phyloP scores from a whole-genome alignment of 257 asterid genomes.

The Scutellaria baicalensis region DNA sequence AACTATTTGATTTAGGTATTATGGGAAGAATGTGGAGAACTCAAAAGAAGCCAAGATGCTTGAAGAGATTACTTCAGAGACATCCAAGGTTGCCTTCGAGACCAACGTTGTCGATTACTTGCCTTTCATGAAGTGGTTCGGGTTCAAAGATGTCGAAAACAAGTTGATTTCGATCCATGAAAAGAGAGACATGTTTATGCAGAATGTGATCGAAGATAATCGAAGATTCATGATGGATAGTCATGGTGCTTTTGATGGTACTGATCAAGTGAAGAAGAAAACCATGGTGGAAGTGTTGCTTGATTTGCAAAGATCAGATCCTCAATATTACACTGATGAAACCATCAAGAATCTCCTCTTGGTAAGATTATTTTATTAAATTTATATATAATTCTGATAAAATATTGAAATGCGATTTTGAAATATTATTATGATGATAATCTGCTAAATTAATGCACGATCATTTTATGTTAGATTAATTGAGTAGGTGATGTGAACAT shows the following conservation, averaged over 20 bases:
- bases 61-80: conserved; percentile 37
- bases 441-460: not conserved
- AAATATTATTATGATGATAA: not conserved
- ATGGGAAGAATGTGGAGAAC: conserved; percentile 30
- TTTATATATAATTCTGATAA: not conserved
- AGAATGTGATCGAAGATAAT: conserved; percentile 38
- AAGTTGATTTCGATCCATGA: conserved; percentile 26
- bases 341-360: conserved; percentile 44
- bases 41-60: conserved; percentile 32
- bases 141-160: conserved; percentile 32
- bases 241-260: not conserved
- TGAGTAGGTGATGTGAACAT: not conserved
- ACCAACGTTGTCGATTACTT: conserved; percentile 48
- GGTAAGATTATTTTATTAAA: conserved; percentile 19
- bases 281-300: conserved; percentile 41
- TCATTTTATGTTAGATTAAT: not conserved
- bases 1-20: conserved; percentile 18
- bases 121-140: conserved; percentile 58
- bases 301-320: conserved; percentile 39
- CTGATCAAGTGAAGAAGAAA: conserved; percentile 8
- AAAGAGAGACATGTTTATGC: conserved; percentile 51
- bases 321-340: conserved; percentile 44
- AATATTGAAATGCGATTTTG: not conserved
- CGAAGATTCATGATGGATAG: conserved; percentile 1
- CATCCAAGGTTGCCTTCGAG: conserved; percentile 35